These are phyloP conservation scores for Diutina catenulata DNA, from an alignment of 1,139 yeast genomes.

Conservation along the genomic window DNA sequence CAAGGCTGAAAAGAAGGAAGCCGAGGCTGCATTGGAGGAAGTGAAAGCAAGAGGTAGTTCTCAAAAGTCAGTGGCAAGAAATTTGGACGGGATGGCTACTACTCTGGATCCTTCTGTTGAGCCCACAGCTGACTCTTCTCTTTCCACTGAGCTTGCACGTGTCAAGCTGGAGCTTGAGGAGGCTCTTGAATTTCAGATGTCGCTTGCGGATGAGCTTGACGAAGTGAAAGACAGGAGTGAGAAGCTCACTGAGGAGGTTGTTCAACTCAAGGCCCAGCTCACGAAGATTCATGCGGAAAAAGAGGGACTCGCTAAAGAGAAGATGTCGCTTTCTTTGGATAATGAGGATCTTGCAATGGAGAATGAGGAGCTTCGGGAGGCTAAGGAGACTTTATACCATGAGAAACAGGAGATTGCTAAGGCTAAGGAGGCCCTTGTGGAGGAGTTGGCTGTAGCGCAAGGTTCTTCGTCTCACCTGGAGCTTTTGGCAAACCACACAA, in stretches of 20 bases:
- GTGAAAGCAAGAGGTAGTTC: constrained; percentile 2
- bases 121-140: neutral
- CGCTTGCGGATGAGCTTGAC: neutral
- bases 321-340: constrained; percentile 32
- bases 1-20: constrained; percentile 11
- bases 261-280: constrained; percentile 8
- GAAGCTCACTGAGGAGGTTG: neutral
- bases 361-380: too few relatives aligned
- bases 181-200: neutral
- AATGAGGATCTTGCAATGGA: constrained; percentile 39
- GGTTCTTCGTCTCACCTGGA: too few relatives aligned
- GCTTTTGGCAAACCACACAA: constrained; percentile 5
- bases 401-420: constrained; percentile 13
- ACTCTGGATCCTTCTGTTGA: neutral
- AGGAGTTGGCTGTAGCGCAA: too few relatives aligned
- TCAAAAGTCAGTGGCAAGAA: constrained; percentile 11
- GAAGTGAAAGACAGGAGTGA: neutral
- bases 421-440: constrained; percentile 9
- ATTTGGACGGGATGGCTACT: constrained; percentile 8
- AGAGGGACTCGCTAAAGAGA: constrained; percentile 38
- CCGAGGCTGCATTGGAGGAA: constrained; percentile 6
- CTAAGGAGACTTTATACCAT: constrained; percentile 24
- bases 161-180: constrained; percentile 6
- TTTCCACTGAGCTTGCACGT: constrained; percentile 4
- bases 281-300: constrained; percentile 12